phyloP scores from a whole-genome alignment of 352 stramenopile species.

The Pythium pectinolyticum region DNA sequence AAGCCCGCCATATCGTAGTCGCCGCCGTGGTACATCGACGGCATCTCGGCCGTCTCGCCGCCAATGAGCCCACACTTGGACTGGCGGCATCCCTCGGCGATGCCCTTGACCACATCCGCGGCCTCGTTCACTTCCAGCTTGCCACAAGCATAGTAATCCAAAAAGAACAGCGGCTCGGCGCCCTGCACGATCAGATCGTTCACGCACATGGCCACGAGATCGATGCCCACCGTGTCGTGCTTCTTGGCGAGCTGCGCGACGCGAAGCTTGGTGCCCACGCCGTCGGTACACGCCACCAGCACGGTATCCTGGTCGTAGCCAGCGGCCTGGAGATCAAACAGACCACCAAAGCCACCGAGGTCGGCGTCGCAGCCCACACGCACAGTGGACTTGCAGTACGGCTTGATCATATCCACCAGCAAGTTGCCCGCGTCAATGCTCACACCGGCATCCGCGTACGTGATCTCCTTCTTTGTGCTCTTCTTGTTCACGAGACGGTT shows the following conservation, averaged over 20 bases:
- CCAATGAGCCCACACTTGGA: conserved; percentile 96
- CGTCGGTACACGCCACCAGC: conserved; percentile 97
- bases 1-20: conserved; percentile 99
- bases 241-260: conserved; percentile 86
- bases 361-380: conserved; percentile 95
- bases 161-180: conserved; percentile 99
- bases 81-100: conserved; percentile 97
- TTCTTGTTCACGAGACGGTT: conserved; percentile 44
- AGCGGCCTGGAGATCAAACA: conserved; percentile 97
- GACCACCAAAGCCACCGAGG: conserved; percentile 96
- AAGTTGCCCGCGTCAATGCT: conserved; percentile 97
- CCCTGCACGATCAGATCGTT: conserved; percentile 99
- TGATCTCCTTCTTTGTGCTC: conserved; percentile 88
- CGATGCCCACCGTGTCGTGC: conserved; percentile 96
- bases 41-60: conserved; percentile 98
- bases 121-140: conserved; percentile 95
- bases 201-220: conserved; percentile 99
- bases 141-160: conserved; percentile 99
- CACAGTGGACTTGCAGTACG: conserved; percentile 96
- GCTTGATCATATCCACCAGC: conserved; percentile 98
- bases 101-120: conserved; percentile 94
- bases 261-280: conserved; percentile 98
- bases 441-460: conserved; percentile 97
- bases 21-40: conserved; percentile 97
- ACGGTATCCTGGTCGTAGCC: conserved; percentile 97